Evolutionary conservation across 225 moss, liverwort and hornwort genomes (phyloP).

Genomic region (Antitrichia curtipendula): DNA sequence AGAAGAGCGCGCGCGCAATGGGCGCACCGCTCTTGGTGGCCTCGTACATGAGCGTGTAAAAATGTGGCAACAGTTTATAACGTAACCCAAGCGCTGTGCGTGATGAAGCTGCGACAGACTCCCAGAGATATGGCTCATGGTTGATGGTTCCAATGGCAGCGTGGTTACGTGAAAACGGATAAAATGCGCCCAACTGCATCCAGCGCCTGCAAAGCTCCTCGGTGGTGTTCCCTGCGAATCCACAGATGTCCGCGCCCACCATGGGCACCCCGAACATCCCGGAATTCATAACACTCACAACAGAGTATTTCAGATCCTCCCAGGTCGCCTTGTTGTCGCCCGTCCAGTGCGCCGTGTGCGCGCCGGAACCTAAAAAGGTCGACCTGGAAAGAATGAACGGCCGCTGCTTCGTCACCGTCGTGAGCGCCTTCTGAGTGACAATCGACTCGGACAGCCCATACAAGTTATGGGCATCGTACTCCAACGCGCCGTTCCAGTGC

Average conservation of each 20-base stretch:
- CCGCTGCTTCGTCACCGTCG: constrained; percentile 17
- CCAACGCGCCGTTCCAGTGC: constrained; percentile 52
- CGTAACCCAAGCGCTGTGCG: constrained; percentile 44
- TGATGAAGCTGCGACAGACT: constrained; percentile 39
- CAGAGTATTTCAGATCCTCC: constrained; percentile 58
- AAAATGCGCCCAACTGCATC: constrained; percentile 78
- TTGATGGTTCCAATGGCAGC: not conserved
- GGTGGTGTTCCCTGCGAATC: constrained; percentile 52
- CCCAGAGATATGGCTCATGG: constrained; percentile 65
- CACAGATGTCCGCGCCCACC: constrained; percentile 84
- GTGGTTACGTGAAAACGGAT: constrained; percentile 75
- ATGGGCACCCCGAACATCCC: constrained; percentile 74
- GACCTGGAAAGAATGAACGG: constrained; percentile 74
- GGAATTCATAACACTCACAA: constrained; percentile 54
- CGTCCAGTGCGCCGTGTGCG: constrained; percentile 77
- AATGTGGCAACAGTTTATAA: constrained; percentile 49
- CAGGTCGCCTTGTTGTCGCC: constrained; percentile 79
- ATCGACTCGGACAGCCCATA: constrained; percentile 67
- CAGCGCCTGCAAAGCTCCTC: constrained; percentile 71
- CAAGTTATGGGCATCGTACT: constrained; percentile 79
- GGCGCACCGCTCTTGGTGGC: constrained; percentile 64
- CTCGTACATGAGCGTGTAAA: constrained; percentile 69
- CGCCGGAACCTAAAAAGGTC: constrained; percentile 67
- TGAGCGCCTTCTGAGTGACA: constrained; percentile 43
- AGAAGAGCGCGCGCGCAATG: constrained; percentile 60